Evolutionary conservation across 139 green algal species (phyloP), one percentile per base, ranked within the genome.

Genomic region (Monoraphidium neglectum): DNA sequence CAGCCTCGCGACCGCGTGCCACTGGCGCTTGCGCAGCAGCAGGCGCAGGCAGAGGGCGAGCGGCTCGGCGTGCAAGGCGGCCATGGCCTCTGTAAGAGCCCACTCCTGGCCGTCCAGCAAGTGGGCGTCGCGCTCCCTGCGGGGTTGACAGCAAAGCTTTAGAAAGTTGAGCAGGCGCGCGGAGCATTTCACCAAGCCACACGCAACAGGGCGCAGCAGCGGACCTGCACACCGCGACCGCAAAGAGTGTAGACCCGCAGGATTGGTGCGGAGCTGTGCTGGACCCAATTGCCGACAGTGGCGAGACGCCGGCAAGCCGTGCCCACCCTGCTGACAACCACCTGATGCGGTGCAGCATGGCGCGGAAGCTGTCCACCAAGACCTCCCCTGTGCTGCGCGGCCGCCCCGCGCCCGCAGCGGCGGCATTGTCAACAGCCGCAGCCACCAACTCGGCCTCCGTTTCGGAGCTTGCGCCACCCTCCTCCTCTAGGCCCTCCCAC

Each of bases 1-100:
- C 46, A 93, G 56, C 0, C 47, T 80, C 30, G 23, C 4, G 21
- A 91, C 47, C 12, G 57, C 30, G 69, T 91, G 92, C 73, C 84
- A 89, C 37, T 82, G 74, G 16, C 88, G 86, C 49, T 78, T 82
- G 38, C 89, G 83, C 75, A 83, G 86, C 64, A 84, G 87, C 43
- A 93, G 74, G 1, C 88, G 82, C 62, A 93, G 77, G 23, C 15
- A 70, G 33, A 43, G 24, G 36, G 28, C 33, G 28, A 70, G 23
- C 6, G 3, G 53, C 32, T 28, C 30, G 4, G 53, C 37, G 37
- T 40, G 32, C 2, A 73, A 57, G 62, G 82, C 84, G 78, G 83
- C 78, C 66, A 86, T 92, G 26, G 36, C 61, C 1, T 37, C 23
- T 28, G 83, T 49, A 3, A 89, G 30, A 0, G 16, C 30, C 16